Conservation (phyloP, 352 stramenopile species). For the Nothophytophthora sp. region DNA sequence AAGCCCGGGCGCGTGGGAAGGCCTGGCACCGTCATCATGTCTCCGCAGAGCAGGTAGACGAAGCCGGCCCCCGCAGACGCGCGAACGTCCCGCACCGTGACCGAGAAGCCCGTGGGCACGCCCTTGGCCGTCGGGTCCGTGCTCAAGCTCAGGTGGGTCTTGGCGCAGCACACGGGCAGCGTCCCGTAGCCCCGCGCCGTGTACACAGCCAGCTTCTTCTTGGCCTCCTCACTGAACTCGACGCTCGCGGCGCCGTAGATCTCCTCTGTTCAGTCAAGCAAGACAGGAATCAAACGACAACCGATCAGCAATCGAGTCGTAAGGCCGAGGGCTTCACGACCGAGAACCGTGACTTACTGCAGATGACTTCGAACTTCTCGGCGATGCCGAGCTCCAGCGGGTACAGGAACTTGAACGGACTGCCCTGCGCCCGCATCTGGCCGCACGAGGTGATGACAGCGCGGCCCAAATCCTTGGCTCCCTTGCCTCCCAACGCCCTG, state of each 20-base stretch:
- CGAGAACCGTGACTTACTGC: constrained; percentile 88
- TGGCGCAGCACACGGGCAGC: constrained; percentile 97
- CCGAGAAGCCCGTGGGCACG: constrained; percentile 92
- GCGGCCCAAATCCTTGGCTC: constrained; percentile 90
- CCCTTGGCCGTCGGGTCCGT: constrained; percentile 94
- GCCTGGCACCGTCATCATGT: constrained; percentile 99
- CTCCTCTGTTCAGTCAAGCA: constrained; percentile 62
- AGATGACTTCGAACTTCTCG: constrained; percentile 97
- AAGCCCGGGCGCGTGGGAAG: constrained; percentile 97
- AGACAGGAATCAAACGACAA: constrained; percentile 1
- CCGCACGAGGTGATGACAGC: constrained; percentile 94
- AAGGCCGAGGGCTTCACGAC: constrained; percentile 60
- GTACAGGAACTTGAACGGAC: constrained; percentile 97
- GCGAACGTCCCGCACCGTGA: constrained; percentile 96
- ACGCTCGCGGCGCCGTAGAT: constrained; percentile 97
- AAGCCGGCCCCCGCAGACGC: constrained; percentile 97
- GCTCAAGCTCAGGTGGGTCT: constrained; percentile 98
- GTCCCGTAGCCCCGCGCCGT: constrained; percentile 60
- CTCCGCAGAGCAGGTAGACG: constrained; percentile 93
- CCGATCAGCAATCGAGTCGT: no score
- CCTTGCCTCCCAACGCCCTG: constrained; percentile 70
- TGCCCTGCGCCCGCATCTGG: constrained; percentile 67
- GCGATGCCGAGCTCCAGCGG: constrained; percentile 90
- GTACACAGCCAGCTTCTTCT: constrained; percentile 95
- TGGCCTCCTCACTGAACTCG: constrained; percentile 93